phyloP scores from a whole-genome alignment of 257 asterid genomes.

The Primulina eburnea region DNA sequence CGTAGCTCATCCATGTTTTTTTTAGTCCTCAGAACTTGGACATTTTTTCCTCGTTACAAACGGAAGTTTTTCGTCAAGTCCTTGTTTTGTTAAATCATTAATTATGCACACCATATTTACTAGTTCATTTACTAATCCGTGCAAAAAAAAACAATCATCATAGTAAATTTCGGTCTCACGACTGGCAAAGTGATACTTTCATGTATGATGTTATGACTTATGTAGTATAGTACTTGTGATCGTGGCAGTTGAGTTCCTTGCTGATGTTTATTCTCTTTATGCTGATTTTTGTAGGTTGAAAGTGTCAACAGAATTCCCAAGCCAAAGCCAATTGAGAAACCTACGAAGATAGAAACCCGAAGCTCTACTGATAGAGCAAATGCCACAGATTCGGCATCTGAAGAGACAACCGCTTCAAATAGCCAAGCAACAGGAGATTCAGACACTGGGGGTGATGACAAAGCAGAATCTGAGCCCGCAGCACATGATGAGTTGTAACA shows the following conservation, averaged over 20 bases:
- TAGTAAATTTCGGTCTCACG: not conserved
- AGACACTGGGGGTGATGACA: slow-evolving; percentile 32
- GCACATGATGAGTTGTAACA: slow-evolving; percentile 82
- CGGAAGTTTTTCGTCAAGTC: not conserved
- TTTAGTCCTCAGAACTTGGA: not conserved
- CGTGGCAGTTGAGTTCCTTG: slow-evolving; percentile 1
- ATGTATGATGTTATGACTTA: no score
- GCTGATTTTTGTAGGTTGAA: slow-evolving; percentile 48
- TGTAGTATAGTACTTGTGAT: not conserved
- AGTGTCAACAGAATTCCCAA: slow-evolving; percentile 77
- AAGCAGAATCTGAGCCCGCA: slow-evolving; percentile 35
- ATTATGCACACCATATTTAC: not conserved
- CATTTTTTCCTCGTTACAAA: no score
- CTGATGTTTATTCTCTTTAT: not conserved
- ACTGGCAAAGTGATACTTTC: not conserved
- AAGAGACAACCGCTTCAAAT: slow-evolving; percentile 50
- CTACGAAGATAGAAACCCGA: slow-evolving; percentile 52
- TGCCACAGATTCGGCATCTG: slow-evolving; percentile 37
- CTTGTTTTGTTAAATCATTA: not conserved
- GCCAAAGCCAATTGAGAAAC: slow-evolving; percentile 95
- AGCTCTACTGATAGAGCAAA: slow-evolving; percentile 41
- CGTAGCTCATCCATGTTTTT: not conserved
- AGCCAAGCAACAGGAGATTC: slow-evolving; percentile 41
- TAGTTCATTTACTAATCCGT: not conserved
- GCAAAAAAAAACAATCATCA: no score